Percentiles rank a stretch among this genome's conserved stretches.
Evolutionary conservation across 257 asterid genomes (phyloP).

Genomic region (Coffea eugenioides): DNA sequence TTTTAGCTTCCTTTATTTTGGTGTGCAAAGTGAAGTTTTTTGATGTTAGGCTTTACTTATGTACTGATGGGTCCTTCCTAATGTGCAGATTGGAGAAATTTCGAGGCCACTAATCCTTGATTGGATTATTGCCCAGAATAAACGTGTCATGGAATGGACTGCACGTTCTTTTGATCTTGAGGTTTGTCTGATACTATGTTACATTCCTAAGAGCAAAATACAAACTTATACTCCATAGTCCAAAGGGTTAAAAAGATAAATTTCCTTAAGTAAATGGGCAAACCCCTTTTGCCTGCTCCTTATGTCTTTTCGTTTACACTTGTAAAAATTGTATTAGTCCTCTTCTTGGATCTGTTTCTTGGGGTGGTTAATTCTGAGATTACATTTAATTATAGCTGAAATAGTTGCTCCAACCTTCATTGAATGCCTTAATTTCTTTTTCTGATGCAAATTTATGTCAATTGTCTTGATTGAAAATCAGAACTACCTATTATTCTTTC

Average conservation of each 20-base stretch:
- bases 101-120: constrained; percentile 85
- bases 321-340: neutral
- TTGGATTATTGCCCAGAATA: constrained; percentile 92
- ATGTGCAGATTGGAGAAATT: constrained; percentile 67
- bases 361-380: neutral
- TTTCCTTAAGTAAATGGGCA: neutral
- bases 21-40: neutral
- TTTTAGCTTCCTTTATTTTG: constrained; percentile 1
- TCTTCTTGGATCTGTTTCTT: neutral
- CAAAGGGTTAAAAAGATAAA: neutral
- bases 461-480: neutral
- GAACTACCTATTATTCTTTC: neutral
- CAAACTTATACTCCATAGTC: neutral
- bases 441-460: neutral
- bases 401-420: neutral
- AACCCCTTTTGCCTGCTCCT: neutral
- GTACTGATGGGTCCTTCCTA: constrained; percentile 16
- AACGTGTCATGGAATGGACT: constrained; percentile 88
- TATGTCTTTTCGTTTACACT: neutral
- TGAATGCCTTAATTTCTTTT: neutral
- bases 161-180: constrained; percentile 95
- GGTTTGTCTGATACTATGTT: constrained; percentile 46
- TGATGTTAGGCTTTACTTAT: neutral
- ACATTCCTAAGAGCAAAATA: neutral
- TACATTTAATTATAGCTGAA: neutral